Evolutionary conservation across 495 filamentous ascomycete species (phyloP).

Genomic region (Penicillium roqueforti): DNA sequence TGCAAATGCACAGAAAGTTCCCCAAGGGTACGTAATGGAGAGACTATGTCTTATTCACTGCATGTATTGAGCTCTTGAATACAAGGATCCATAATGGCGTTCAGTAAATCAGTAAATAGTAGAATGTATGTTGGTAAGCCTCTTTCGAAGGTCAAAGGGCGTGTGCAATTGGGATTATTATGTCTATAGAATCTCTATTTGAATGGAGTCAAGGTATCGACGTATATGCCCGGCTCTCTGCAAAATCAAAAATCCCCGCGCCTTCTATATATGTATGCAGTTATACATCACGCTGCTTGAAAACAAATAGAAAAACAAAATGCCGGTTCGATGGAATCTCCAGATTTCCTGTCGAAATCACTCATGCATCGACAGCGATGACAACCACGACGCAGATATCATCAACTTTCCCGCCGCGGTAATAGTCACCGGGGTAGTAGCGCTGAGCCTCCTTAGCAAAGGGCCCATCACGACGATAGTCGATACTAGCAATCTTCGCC

Average conservation of each 20-base stretch:
- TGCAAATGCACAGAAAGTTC: not conserved
- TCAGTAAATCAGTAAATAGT: not conserved
- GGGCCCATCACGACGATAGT: slow-evolving; percentile 76
- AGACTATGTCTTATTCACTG: not conserved
- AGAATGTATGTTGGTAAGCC: not conserved
- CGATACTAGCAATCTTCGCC: slow-evolving; percentile 78
- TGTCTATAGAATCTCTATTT: not conserved
- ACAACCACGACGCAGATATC: slow-evolving; percentile 81
- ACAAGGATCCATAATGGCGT: not conserved
- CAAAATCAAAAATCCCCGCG: slow-evolving; percentile 5
- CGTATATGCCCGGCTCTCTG: not conserved
- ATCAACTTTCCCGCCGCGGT: slow-evolving; percentile 84
- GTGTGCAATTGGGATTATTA: not conserved
- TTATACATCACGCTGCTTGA: slow-evolving; percentile 2
- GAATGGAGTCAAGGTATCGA: not conserved
- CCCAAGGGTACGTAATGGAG: not conserved
- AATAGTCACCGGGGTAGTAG: slow-evolving; percentile 76
- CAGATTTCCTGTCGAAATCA: not conserved
- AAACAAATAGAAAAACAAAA: not conserved
- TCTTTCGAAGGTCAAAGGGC: not conserved
- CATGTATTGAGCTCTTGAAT: not conserved
- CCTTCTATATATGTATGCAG: slow-evolving; percentile 8
- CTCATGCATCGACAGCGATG: slow-evolving; percentile 51
- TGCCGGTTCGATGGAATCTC: not conserved
- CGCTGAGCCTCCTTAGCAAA: slow-evolving; percentile 92